Percentiles rank a stretch among this genome's conserved stretches.
phyloP scores from a whole-genome alignment of 1,284 basidiomycete species.

The Sutorius eximius region DNA sequence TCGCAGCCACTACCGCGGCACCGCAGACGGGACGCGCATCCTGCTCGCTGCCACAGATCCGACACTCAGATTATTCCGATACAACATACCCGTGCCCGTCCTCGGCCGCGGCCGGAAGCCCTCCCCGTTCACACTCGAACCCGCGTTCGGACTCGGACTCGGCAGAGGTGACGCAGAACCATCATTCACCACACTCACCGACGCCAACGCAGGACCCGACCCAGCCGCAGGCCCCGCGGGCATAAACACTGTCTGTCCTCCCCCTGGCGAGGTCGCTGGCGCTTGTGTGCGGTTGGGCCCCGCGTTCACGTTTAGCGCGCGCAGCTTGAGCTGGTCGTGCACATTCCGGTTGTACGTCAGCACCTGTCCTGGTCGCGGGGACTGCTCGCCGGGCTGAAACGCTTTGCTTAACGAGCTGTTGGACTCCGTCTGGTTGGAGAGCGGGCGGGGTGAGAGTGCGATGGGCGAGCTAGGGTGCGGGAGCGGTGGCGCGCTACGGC shows the following conservation, averaged over 20 bases:
- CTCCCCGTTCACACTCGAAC: constrained; percentile 28
- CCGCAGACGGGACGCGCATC: constrained; percentile 24
- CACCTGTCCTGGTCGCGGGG: constrained; percentile 29
- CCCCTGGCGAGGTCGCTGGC: constrained; percentile 15
- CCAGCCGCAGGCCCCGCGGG: constrained; percentile 15
- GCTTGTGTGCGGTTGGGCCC: constrained; percentile 5
- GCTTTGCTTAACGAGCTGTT: constrained; percentile 15
- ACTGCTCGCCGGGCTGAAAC: constrained; percentile 38
- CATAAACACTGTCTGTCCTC: constrained; percentile 34
- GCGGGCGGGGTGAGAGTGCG: constrained; percentile 5
- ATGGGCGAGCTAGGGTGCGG: constrained; percentile 13
- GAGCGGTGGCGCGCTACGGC: constrained; percentile 16
- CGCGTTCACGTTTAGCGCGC: constrained; percentile 20
- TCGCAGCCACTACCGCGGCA: constrained; percentile 13
- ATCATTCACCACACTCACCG: constrained; percentile 5
- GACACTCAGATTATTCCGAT: constrained; percentile 41
- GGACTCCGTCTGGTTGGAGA: constrained; percentile 8
- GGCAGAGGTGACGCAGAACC: constrained; percentile 26
- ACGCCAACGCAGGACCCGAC: constrained; percentile 16
- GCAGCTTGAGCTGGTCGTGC: constrained; percentile 39
- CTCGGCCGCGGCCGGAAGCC: constrained; percentile 51
- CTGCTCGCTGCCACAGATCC: constrained; percentile 17
- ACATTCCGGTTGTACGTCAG: constrained; percentile 41
- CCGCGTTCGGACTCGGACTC: constrained; percentile 22
- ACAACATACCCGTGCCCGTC: constrained; percentile 70